Evolutionary conservation across 1,284 basidiomycete species (phyloP).

Genomic region (Rhodotorula sp.): DNA sequence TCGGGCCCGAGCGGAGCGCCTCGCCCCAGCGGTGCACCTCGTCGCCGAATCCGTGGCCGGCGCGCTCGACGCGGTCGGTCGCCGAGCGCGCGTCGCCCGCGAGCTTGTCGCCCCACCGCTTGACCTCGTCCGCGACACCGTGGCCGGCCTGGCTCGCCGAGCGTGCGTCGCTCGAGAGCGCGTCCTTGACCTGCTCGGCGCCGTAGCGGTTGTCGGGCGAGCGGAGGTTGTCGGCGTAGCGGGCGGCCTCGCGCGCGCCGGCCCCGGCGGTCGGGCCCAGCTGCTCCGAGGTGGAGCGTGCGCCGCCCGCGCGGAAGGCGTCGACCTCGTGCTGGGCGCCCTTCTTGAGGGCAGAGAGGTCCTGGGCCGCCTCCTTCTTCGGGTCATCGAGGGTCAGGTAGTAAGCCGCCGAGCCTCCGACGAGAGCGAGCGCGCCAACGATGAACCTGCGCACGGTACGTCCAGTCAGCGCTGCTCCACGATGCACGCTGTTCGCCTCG

Average conservation of each 20-base stretch:
- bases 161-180: background rate
- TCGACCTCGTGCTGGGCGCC: conserved; percentile 23
- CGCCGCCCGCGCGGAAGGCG: conserved; percentile 7
- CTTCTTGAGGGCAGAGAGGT: conserved; percentile 12
- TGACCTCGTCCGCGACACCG: conserved; percentile 13
- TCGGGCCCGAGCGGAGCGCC: conserved; percentile 1
- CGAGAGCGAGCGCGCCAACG: conserved; percentile 9
- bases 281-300: conserved; percentile 16
- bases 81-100: conserved; percentile 3
- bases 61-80: background rate
- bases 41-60: background rate
- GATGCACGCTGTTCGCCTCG: too few species aligned
- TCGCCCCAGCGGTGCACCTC: conserved; percentile 14
- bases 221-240: conserved; percentile 5
- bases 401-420: conserved; percentile 21
- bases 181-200: conserved; percentile 21
- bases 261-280: conserved; percentile 18
- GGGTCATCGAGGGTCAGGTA: conserved; percentile 23
- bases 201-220: conserved; percentile 12
- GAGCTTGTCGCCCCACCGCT: conserved; percentile 16
- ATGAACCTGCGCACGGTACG: conserved; percentile 1
- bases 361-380: background rate
- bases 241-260: conserved; percentile 18
- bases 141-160: background rate
- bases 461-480: too few species aligned